Evolutionary conservation across 1,284 basidiomycete genomes (phyloP), one percentile per base, ranked within the genome.

Genomic region (Fomitopsis palustris): DNA sequence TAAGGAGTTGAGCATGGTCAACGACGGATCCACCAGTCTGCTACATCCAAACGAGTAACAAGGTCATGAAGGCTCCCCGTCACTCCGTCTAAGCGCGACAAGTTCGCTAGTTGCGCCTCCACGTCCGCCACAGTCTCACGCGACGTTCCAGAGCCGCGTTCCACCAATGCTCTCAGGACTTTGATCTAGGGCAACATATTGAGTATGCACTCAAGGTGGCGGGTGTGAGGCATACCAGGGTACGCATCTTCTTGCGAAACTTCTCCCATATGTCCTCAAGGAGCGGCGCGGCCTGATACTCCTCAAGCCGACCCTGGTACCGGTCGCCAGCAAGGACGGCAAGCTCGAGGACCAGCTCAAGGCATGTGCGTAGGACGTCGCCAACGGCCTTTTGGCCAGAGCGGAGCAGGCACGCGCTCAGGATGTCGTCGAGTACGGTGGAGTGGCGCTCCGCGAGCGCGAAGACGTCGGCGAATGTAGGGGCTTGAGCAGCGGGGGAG

Each of bases 361-460:
- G 75, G 23, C 84, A 78, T 27, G 82, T 79, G 54, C 86, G 83
- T 37, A 95, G 75, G 23, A 90, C 74, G 62, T 90, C 87, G 0
- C 85, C 85, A 8, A 82, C 84, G 2, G 81, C 78, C 63, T 85
- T 81, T 69, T 95, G 92, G 2, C 82, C 80, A 0, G 89, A 84
- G 38, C 89, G 78, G 35, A 95, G 74, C n/a, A 95, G 75, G 68
- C 91, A 94, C 12, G 90, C 87, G 55, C 81, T 85, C 27, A 94
- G 78, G 31, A 95, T 86, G 61, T 88, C 82, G 68, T 95, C 88
- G 64, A 95, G 73, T 54, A 91, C 75, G 5, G 75, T 71, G 1
- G 90, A 88, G 72, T 95, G 93, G 42, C 81, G 79, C 10, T 82
- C 77, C 0, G 89, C 83, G 12, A 95, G 78, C 21, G 86, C 81